Conservation (phyloP, 495 filamentous ascomycete genomes). For the Bacidia gigantensis region DNA sequence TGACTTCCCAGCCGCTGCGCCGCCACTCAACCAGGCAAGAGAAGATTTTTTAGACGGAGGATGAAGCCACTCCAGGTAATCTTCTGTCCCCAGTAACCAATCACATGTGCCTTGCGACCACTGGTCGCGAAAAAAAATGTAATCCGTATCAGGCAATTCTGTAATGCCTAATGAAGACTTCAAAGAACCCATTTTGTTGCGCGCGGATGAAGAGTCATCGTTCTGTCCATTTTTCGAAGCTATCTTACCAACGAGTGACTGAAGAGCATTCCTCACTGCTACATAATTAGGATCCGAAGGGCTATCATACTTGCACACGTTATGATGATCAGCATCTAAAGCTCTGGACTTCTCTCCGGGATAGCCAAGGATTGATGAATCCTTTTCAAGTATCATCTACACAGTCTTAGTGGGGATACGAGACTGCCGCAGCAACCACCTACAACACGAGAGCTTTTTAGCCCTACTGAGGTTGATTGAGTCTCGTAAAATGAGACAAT, state of each 20-base stretch:
- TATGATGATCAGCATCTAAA: constrained; percentile 35
- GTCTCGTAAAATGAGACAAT: constrained; percentile 40
- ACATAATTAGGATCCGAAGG: constrained; percentile 31
- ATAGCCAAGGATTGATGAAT: constrained; percentile 34
- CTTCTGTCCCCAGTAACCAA: constrained; percentile 20
- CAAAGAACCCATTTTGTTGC: constrained; percentile 15
- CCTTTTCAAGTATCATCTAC: constrained; percentile 28
- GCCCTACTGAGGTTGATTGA: constrained; percentile 22
- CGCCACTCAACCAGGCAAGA: constrained; percentile 24
- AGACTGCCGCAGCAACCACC: background rate
- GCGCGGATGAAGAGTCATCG: background rate
- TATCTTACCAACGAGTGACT: constrained; percentile 8
- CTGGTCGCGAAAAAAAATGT: constrained; percentile 24
- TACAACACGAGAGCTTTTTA: constrained; percentile 14
- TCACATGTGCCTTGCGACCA: constrained; percentile 25
- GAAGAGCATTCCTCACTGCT: constrained; percentile 25
- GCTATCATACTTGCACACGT: constrained; percentile 33
- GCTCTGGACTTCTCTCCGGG: constrained; percentile 26
- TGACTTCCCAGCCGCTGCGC: constrained; percentile 26
- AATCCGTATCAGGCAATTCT: constrained; percentile 25
- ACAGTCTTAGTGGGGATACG: background rate
- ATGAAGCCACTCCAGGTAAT: constrained; percentile 22
- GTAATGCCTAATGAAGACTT: constrained; percentile 19
- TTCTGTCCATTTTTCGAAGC: constrained; percentile 6
- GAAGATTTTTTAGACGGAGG: constrained; percentile 6